These are phyloP conservation scores for Paxillus rubicundulus DNA, from an alignment of 768 basidiomycete genomes.

Conservation along the genomic window DNA sequence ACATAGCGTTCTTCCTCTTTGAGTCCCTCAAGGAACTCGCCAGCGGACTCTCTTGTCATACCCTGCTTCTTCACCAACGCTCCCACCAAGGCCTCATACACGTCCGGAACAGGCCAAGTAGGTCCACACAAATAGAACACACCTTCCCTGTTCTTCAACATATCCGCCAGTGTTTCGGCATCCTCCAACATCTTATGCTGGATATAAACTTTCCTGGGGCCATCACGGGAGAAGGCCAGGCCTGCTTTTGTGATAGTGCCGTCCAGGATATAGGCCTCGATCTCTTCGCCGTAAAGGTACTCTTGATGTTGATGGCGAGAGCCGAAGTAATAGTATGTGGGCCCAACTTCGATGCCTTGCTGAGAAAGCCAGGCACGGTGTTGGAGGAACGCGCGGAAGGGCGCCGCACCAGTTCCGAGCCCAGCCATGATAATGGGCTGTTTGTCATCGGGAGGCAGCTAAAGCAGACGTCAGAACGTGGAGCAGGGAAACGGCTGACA, in stretches of 20 bases:
- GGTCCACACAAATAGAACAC: slow-evolving; percentile 98
- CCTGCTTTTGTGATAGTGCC: slow-evolving; percentile 86
- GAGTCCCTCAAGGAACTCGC: slow-evolving; percentile 78
- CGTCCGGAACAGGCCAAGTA: slow-evolving; percentile 99
- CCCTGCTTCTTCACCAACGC: slow-evolving; percentile 74
- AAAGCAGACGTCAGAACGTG: slow-evolving; percentile 11
- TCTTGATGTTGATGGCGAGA: slow-evolving; percentile 94
- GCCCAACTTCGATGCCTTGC: slow-evolving; percentile 80
- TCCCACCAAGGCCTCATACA: slow-evolving; percentile 87
- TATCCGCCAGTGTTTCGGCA: slow-evolving; percentile 67
- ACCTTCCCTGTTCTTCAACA: slow-evolving; percentile 71
- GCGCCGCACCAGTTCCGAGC: slow-evolving; percentile 96
- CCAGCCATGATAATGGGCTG: slow-evolving; percentile 99
- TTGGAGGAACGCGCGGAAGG: slow-evolving; percentile 99
- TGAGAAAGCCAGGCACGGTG: slow-evolving; percentile 81
- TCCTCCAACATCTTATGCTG: slow-evolving; percentile 98
- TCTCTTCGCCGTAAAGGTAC: slow-evolving; percentile 95
- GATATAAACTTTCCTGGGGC: slow-evolving; percentile 92
- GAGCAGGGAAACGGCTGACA: not conserved
- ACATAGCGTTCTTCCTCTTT: slow-evolving; percentile 99
- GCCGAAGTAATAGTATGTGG: slow-evolving; percentile 97
- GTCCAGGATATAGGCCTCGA: slow-evolving; percentile 89
- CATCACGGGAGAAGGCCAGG: slow-evolving; percentile 95
- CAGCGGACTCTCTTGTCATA: slow-evolving; percentile 62
- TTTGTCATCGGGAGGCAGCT: slow-evolving; percentile 79